A percentile compares a stretch with the other conserved stretches of the same genome.
phyloP scores from a whole-genome alignment of 768 basidiomycete genomes.

The Tricholoma matsutake region DNA sequence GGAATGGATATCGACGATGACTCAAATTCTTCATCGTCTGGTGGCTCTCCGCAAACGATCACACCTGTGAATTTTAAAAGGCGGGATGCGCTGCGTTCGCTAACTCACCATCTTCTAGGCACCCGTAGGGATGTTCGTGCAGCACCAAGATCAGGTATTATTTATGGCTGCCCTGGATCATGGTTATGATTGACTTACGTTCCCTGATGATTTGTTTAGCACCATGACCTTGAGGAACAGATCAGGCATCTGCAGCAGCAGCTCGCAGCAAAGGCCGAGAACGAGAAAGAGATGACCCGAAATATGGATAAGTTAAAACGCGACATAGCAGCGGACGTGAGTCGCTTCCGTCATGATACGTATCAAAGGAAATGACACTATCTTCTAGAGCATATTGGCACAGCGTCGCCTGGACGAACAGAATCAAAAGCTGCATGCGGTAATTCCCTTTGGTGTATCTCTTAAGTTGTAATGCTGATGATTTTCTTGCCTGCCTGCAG shows the following conservation, averaged over 20 bases:
- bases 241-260: neutral
- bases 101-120: neutral
- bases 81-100: neutral
- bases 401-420: neutral
- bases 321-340: neutral
- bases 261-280: neutral
- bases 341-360: neutral
- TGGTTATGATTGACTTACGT: neutral
- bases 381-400: neutral
- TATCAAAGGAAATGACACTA: neutral
- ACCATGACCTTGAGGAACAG: neutral
- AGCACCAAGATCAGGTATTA: neutral
- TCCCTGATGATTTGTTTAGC: neutral
- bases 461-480: neutral
- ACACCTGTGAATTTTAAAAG: neutral
- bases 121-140: neutral
- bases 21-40: neutral
- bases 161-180: neutral
- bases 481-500: neutral
- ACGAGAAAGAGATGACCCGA: too few relatives aligned
- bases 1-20: slow-evolving; percentile 8
- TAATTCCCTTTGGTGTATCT: neutral
- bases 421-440: neutral
- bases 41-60: neutral
- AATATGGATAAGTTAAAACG: neutral